Base-by-base conservation (phyloP, 2,329 filamentous ascomycete genomes). In the Fusarium floridanum region DNA sequence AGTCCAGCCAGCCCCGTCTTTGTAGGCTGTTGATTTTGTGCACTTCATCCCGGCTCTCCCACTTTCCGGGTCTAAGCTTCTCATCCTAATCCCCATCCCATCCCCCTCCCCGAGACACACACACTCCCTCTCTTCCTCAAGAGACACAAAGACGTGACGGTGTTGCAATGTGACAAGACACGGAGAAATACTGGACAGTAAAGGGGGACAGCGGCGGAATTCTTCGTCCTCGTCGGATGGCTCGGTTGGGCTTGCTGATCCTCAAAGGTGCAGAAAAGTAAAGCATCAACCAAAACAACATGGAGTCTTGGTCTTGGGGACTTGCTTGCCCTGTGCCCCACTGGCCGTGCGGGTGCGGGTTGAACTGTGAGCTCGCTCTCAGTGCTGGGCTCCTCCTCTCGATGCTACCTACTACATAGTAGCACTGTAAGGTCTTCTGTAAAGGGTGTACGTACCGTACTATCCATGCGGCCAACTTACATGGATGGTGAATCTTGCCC, bases 401-500 rank as follows among this genome's bases (percentile, higher is more conserved):
- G 53, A 64, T 68, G 68, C 72, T 66, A 75, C 72, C 50, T 74
- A 45, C 59, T 43, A 37, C 17, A 27, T 45, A 64, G 69, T 65
- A 37, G 39, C 59, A n/a, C 59, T 37, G 41, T 64, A 50, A 50
- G 45, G 45, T 50, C 24, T 48, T 48, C 50, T 59, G 55, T 37
- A 45, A 68, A 55, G 20, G 62, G 53, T 43, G 41, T 39, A 50
- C 55, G 60, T 68, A 68, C 69, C 68, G 56, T 56, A 63, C 70
- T 73, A 72, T 73, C 72, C 72, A 75, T 75, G 72, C 68, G 55
- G 55, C 68, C 55, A 59, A 64, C 57, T 75, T 75, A 48, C 72
- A 75, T 75, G 72, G 72, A 74, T 74, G 68, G 37, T 64, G 55
- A 59, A 64, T 48, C 68, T 62, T 59, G 55, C 45, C 48, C 16